Base-by-base conservation (phyloP, 2,329 filamentous ascomycete genomes). In the Fusarium citri region DNA sequence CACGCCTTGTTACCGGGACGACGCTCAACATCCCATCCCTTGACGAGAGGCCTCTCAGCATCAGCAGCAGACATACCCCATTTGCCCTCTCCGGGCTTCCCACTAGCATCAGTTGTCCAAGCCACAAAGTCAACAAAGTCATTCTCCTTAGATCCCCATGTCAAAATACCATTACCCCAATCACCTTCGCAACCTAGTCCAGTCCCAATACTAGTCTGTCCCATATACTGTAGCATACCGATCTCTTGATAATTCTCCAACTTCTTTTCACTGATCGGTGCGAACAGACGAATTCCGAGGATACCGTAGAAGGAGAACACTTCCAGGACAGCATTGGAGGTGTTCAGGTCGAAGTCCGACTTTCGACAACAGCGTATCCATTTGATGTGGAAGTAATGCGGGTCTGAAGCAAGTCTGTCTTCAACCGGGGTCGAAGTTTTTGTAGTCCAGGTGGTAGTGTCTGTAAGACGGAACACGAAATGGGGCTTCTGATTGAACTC, bases 11-110 rank as follows among this genome's bases (percentile, higher is more conserved):
- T 40, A 5, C 31, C 31, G 11, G 31, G 48, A 6, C 22, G 31
- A 4, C 20, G 7, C 16, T 49, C 47, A 30, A 34, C 28, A 34
- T 49, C 8, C 28, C 28, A 49, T 7, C 28, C 47, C 22, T 49
- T 34, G 3, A 49, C 2, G 0, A 49, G 20, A 34, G 47, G 28
- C 8, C 28, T 14, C 2, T 28, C 28, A 3, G 8, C 5, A 15
- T 49, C 20, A 20, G 47, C 2, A 34, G 47, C 20, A 2, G 47
- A 49, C 5, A 49, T 49, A 1, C 16, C 28, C 47, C 28, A 34
- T 18, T 2, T 23, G 2, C 47, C 28, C 20, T 31, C 14, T 4
- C 10, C 28, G 23, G 20, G 0, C 3, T 5, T 4, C 1, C 20
- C 47, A 6, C 10, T 14, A 2, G 20, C 20, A 34, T n/a, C 47